phyloP scores from a whole-genome alignment of 768 basidiomycete genomes.

The Obba rivulosa region DNA sequence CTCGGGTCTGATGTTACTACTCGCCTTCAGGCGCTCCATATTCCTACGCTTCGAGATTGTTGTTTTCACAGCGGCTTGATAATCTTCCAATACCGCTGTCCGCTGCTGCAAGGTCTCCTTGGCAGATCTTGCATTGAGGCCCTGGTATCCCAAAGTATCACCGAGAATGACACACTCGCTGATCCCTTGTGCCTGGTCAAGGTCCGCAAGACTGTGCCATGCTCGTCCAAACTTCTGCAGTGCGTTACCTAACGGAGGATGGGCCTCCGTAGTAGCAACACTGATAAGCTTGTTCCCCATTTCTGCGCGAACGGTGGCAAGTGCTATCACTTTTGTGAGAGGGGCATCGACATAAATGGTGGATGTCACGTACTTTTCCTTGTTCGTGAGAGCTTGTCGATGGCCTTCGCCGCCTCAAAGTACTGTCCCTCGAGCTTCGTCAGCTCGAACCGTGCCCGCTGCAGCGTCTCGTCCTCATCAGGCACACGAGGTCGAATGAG shows the following conservation, averaged over 20 bases:
- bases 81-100: slow-evolving; percentile 88
- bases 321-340: slow-evolving; percentile 40
- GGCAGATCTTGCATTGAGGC: slow-evolving; percentile 93
- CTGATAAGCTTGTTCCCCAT: slow-evolving; percentile 92
- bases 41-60: slow-evolving; percentile 90
- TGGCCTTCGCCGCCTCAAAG: slow-evolving; percentile 86
- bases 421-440: slow-evolving; percentile 91
- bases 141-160: slow-evolving; percentile 95
- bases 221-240: slow-evolving; percentile 81
- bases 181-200: slow-evolving; percentile 87
- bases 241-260: slow-evolving; percentile 78
- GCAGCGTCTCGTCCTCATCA: slow-evolving; percentile 92
- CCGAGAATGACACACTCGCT: slow-evolving; percentile 94
- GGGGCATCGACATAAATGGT: slow-evolving; percentile 1
- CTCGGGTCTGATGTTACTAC: slow-evolving; percentile 78
- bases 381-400: slow-evolving; percentile 78
- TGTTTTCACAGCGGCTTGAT: slow-evolving; percentile 87
- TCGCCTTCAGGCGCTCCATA: slow-evolving; percentile 84
- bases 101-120: slow-evolving; percentile 92
- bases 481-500: slow-evolving; percentile 77
- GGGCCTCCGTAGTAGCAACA: slow-evolving; percentile 84
- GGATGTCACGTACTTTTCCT: slow-evolving; percentile 57
- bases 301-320: slow-evolving; percentile 76
- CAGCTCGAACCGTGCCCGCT: slow-evolving; percentile 84
- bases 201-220: slow-evolving; percentile 83